Percentiles rank a stretch among this genome's conserved stretches.
Evolutionary conservation across 179 eudicot species (phyloP).

Genomic region (Spergularia azorica): DNA sequence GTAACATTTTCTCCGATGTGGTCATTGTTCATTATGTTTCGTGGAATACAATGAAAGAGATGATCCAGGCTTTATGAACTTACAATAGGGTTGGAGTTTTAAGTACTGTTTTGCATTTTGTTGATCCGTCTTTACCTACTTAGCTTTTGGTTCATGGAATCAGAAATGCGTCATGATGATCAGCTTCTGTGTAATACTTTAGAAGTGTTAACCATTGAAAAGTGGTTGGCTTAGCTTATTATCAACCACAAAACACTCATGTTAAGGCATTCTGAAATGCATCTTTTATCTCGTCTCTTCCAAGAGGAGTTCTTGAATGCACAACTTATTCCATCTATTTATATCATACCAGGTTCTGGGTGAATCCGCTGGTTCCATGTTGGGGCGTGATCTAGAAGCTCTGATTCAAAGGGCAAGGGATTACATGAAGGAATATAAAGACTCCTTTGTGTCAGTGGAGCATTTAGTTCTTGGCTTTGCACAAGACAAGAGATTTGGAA

Average conservation of each 20-base stretch:
- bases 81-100: too few species aligned
- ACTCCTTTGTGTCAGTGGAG: conserved; percentile 95
- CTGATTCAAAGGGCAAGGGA: conserved; percentile 78
- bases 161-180: background rate
- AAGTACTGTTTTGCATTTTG: background rate
- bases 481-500: conserved; percentile 87
- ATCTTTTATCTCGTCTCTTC: background rate
- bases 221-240: background rate
- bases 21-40: background rate
- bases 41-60: background rate
- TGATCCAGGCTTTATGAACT: background rate
- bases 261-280: background rate
- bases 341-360: conserved; percentile 63
- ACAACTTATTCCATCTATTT: conserved; percentile 1
- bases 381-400: conserved; percentile 85
- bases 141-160: background rate
- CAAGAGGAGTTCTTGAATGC: background rate
- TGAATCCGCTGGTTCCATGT: conserved; percentile 88
- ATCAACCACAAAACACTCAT: background rate
- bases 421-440: conserved; percentile 80
- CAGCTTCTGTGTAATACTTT: background rate
- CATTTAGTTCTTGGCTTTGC: conserved; percentile 85
- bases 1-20: background rate
- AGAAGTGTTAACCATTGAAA: background rate
- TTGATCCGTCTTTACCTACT: background rate